phyloP scores from a whole-genome alignment of 2,329 filamentous ascomycete species.

The Aspergillus uvarum region DNA sequence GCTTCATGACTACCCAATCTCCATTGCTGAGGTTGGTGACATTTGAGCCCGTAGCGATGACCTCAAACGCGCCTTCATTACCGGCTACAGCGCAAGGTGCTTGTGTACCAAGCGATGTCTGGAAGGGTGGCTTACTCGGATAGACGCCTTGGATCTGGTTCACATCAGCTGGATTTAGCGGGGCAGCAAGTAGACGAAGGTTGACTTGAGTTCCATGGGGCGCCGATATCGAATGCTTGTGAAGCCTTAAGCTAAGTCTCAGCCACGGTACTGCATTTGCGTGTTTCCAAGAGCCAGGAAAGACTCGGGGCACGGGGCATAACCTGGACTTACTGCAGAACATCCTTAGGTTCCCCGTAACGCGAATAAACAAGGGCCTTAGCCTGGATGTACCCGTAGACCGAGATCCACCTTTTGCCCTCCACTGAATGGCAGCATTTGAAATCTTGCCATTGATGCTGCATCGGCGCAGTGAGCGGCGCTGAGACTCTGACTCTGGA shows the following conservation, averaged over 20 bases:
- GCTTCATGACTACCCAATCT: conserved; percentile 91
- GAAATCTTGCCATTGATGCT: conserved; percentile 15
- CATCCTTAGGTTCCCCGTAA: conserved; percentile 51
- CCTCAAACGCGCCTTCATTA: conserved; percentile 92
- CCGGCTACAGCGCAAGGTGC: conserved; percentile 63
- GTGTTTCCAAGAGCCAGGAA: not conserved
- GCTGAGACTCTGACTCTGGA: conserved; percentile 16
- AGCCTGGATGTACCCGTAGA: conserved; percentile 52
- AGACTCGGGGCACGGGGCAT: not conserved
- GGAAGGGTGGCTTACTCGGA: conserved; percentile 78
- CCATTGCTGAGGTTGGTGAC: conserved; percentile 66
- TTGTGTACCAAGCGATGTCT: conserved; percentile 71
- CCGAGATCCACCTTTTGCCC: conserved; percentile 42
- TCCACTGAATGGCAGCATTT: conserved; percentile 17
- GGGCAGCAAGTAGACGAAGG: conserved; percentile 82
- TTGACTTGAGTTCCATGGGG: conserved; percentile 65
- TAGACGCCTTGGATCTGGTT: conserved; percentile 98
- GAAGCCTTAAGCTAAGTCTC: conserved; percentile 32
- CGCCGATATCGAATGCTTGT: conserved; percentile 51
- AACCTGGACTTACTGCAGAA: conserved; percentile 37
- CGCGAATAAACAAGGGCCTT: conserved; percentile 51
- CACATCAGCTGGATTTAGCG: conserved; percentile 96
- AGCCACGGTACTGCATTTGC: not conserved
- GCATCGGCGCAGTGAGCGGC: conserved; percentile 8
- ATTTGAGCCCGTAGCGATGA: conserved; percentile 66